These are phyloP conservation scores for Pythium phragmitis DNA, from an alignment of 352 stramenopile genomes.

Conservation along the genomic window DNA sequence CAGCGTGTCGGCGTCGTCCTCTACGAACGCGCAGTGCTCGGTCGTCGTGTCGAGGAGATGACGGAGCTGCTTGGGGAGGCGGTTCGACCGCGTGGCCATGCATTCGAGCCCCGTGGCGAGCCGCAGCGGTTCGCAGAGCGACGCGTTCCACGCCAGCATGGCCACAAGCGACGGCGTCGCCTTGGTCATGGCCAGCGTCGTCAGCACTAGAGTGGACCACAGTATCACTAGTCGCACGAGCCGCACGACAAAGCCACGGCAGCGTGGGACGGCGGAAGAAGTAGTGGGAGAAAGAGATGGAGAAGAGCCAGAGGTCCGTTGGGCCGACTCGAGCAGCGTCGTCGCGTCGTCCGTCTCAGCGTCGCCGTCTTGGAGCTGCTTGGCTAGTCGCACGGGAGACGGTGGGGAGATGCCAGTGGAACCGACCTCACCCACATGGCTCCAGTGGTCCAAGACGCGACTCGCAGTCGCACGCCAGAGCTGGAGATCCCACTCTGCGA, in stretches of 20 bases:
- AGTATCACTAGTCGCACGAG: constrained; percentile 13
- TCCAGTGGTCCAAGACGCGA: constrained; percentile 9
- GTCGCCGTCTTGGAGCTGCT: background rate
- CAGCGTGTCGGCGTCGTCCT: constrained; percentile 33
- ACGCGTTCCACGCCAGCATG: constrained; percentile 53
- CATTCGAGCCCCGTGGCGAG: constrained; percentile 35
- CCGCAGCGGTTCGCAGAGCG: constrained; percentile 47
- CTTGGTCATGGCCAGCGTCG: constrained; percentile 34
- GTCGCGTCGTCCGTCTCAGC: background rate
- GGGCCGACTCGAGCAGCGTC: background rate
- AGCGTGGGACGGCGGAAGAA: background rate
- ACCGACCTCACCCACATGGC: constrained; percentile 3
- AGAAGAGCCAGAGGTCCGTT: background rate
- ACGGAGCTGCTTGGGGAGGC: constrained; percentile 27
- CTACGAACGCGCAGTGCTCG: constrained; percentile 40
- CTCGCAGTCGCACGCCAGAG: constrained; percentile 16
- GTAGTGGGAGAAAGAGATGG: background rate
- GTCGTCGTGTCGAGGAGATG: constrained; percentile 51
- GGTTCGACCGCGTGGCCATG: constrained; percentile 15
- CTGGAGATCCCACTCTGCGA: constrained; percentile 49
- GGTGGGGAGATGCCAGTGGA: background rate
- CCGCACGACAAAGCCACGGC: constrained; percentile 3
- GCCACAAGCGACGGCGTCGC: constrained; percentile 47
- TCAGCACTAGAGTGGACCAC: constrained; percentile 18
- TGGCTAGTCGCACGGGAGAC: background rate